Conservation (phyloP, 768 basidiomycete genomes). For the Termitomyces sp. region DNA sequence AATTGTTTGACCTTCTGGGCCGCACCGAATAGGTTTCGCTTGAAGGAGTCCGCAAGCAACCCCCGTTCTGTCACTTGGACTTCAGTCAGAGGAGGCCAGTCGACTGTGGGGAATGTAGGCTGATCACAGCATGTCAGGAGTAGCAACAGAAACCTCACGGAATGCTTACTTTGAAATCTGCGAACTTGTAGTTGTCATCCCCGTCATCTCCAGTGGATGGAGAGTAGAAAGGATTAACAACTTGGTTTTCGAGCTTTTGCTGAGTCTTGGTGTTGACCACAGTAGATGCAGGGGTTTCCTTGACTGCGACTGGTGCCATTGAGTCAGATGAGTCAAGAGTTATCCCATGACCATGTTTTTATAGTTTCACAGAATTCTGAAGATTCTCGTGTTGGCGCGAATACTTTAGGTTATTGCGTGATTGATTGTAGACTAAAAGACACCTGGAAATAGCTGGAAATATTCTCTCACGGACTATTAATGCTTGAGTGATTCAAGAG, state of each 20-base stretch:
- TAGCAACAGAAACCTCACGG: neutral
- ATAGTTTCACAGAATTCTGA: neutral
- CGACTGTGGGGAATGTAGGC: conserved; percentile 61
- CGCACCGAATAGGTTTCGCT: conserved; percentile 60
- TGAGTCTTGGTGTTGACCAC: neutral
- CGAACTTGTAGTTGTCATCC: conserved; percentile 49
- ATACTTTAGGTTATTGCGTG: neutral
- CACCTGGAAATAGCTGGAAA: neutral
- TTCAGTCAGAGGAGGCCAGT: conserved; percentile 62
- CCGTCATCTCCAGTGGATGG: conserved; percentile 50
- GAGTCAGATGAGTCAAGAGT: neutral
- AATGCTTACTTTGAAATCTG: conserved; percentile 35
- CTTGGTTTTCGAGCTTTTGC: conserved; percentile 7
- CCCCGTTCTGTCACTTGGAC: conserved; percentile 64
- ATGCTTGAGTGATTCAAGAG: neutral
- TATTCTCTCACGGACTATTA: neutral
- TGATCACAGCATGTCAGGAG: conserved; percentile 20
- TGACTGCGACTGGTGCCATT: conserved; percentile 19
- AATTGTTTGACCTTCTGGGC: conserved; percentile 66
- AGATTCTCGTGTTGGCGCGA: neutral
- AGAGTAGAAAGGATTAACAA: conserved; percentile 68
- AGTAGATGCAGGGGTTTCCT: conserved; percentile 4
- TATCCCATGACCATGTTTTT: neutral
- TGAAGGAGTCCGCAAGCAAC: conserved; percentile 63
- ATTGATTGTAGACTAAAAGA: neutral